Evolutionary conservation across 306 rosid species (phyloP).

Genomic region (Trifolium pratense): DNA sequence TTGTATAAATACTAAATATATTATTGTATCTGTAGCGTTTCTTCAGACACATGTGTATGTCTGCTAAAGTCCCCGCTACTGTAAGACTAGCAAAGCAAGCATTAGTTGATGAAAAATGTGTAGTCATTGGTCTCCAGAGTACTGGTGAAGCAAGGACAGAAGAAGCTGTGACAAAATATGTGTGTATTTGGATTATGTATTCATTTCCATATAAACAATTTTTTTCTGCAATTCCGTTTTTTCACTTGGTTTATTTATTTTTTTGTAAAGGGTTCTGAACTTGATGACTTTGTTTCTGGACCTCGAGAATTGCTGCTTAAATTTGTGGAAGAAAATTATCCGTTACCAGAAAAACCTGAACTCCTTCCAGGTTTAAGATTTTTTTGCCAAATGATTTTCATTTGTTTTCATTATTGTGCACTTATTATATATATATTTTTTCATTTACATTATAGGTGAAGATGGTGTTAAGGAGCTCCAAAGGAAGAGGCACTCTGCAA

Average conservation of each 20-base stretch:
- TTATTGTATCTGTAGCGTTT: conserved; percentile 73
- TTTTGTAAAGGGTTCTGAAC: conserved; percentile 82
- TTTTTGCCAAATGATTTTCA: conserved; percentile 32
- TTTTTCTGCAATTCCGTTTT: conserved; percentile 27
- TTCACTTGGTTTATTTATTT: conserved; percentile 28
- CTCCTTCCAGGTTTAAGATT: conserved; percentile 70
- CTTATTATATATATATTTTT: conserved; percentile 29
- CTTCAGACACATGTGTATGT: conserved; percentile 97
- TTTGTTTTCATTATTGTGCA: conserved; percentile 37
- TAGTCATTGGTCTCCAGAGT: conserved; percentile 98
- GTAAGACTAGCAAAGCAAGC: conserved; percentile 92
- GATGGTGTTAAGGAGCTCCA: conserved; percentile 97
- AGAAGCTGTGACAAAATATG: conserved; percentile 98
- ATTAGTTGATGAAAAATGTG: conserved; percentile 75
- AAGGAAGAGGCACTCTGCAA: conserved; percentile 92
- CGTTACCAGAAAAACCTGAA: conserved; percentile 96
- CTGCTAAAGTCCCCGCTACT: conserved; percentile 97
- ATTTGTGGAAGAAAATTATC: conserved; percentile 96
- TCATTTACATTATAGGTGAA: conserved; percentile 61
- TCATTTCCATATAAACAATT: conserved; percentile 30
- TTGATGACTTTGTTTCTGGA: conserved; percentile 97
- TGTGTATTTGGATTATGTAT: conserved; percentile 53
- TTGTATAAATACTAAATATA: background rate
- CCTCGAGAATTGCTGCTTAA: conserved; percentile 95
- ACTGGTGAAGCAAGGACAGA: conserved; percentile 99